Conservation (phyloP, 2,329 filamentous ascomycete genomes). For the Alternaria sp. region DNA sequence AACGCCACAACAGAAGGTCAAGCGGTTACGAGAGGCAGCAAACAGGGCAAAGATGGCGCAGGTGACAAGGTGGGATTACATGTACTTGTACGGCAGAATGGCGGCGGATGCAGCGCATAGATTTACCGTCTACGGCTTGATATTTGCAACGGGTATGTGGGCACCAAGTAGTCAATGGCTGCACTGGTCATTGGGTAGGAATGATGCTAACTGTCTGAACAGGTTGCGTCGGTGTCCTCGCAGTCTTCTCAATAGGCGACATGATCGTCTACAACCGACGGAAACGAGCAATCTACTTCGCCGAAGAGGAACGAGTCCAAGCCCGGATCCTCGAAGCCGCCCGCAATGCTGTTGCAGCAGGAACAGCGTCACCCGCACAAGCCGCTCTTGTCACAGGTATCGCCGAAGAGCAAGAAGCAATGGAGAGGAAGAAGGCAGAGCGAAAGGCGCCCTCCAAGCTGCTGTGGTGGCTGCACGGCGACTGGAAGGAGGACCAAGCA, state of each 20-base stretch:
- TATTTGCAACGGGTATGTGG: conserved; percentile 64
- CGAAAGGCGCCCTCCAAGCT: conserved; percentile 37
- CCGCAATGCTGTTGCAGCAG: conserved; percentile 49
- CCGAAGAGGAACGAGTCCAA: conserved; percentile 56
- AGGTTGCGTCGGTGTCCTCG: conserved; percentile 67
- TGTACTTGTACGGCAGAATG: conserved; percentile 45
- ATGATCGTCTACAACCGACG: conserved; percentile 72
- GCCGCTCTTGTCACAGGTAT: conserved; percentile 62
- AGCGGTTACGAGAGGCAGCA: conserved; percentile 57
- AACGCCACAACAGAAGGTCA: conserved; percentile 62
- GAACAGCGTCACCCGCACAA: conserved; percentile 58
- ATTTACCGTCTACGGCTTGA: conserved; percentile 64
- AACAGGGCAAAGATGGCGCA: conserved; percentile 56
- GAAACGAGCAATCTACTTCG: conserved; percentile 67
- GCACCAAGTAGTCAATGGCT: conserved; percentile 16
- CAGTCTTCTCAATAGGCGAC: conserved; percentile 68
- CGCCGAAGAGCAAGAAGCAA: conserved; percentile 65
- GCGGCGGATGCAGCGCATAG: conserved; percentile 67
- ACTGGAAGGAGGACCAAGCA: conserved; percentile 47
- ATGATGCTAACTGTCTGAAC: conserved; percentile 18
- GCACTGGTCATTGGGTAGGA: neutral
- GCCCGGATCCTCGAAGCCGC: conserved; percentile 54
- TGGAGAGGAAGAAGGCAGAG: conserved; percentile 44
- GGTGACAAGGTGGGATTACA: conserved; percentile 60
- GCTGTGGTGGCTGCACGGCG: conserved; percentile 46